Base-by-base conservation (phyloP, 2,329 filamentous ascomycete species). In the Neopestalotiopsis sp. region DNA sequence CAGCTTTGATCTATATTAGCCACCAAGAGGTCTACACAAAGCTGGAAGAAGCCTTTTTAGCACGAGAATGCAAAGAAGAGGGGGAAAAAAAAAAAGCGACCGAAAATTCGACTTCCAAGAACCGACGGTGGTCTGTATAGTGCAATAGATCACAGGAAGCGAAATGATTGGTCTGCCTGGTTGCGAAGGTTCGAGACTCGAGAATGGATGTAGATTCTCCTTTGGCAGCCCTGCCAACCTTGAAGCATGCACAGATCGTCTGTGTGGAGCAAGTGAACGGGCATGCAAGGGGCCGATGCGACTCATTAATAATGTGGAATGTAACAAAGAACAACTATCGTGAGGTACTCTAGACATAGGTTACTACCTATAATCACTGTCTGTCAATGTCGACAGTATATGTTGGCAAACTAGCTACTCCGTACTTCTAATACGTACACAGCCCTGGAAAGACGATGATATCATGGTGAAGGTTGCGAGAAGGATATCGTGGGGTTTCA, bases 191-290 rank as follows among this genome's bases (percentile, higher is more conserved):
- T 38, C 34, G 6, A 38, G 34, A 38, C 34, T 38, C 34, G 34
- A 38, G 6, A 38, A 38, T 38, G 34, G 34, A 38, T 38, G 34
- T 7, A 52, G 17, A 10, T n/a, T n/a, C 14, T n/a, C 45, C 20
- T 52, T n/a, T 52, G 45, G 20, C 45, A 52, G 45, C 6, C 45
- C 45, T 52, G 45, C 9, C n/a, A 24, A 20, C 45, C 45, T 38
- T 52, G 45, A 52, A n/a, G 45, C 45, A 52, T 52, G 45, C 45
- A 52, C 45, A 52, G 45, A 52, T 52, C 45, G 45, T 52, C 45
- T 17, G n/a, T 52, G 45, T 52, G 45, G 45, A 52, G 45, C 45
- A 17, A 20, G 45, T n/a, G 45, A 52, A 52, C 45, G n/a, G 45
- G 45, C 45, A 52, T n/a, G 45, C 45, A 52, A 52, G 45, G 45